A percentile compares a stretch with the other conserved stretches of the same genome.
Conservation (phyloP, 257 asterid genomes). For the Dorcoceras hygrometricum region DNA sequence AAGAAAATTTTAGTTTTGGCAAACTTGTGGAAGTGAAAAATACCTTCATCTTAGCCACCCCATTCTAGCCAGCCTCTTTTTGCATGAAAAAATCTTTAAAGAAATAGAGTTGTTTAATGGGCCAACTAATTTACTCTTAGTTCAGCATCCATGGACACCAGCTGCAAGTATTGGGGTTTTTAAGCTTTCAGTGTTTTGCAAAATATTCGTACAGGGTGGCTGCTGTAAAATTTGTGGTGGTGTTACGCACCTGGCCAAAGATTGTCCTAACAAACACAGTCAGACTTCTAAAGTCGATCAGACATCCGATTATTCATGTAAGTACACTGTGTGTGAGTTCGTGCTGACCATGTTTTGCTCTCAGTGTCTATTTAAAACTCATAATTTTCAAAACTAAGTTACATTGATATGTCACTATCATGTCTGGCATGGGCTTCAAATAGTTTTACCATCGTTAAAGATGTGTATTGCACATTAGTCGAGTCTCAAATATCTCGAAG, state of each 20-base stretch:
- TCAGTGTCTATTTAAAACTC: no score
- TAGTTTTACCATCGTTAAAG: background rate
- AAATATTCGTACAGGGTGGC: conserved; percentile 62
- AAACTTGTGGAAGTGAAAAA: no score
- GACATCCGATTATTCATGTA: conserved; percentile 45
- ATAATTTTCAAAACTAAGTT: background rate
- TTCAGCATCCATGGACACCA: background rate
- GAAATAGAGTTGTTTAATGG: background rate
- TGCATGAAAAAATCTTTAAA: no score
- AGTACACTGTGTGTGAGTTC: conserved; percentile 20
- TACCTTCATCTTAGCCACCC: no score
- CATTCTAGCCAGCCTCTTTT: no score
- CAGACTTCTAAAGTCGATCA: conserved; percentile 27
- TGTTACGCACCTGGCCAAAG: conserved; percentile 83
- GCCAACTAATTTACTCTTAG: background rate
- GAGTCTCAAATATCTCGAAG: no score
- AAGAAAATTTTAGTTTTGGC: no score
- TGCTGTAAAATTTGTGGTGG: conserved; percentile 90
- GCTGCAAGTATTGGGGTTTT: background rate
- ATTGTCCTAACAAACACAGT: conserved; percentile 71
- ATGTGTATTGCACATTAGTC: background rate
- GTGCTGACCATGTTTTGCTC: conserved; percentile 11
- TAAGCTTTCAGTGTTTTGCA: conserved; percentile 2
- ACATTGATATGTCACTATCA: background rate
- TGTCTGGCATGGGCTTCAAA: background rate